A percentile compares a stretch with the other conserved stretches of the same genome.
These are phyloP conservation scores for Debaryomyces psychrophilus DNA, from an alignment of 1,139 yeast species.

Conservation along the genomic window DNA sequence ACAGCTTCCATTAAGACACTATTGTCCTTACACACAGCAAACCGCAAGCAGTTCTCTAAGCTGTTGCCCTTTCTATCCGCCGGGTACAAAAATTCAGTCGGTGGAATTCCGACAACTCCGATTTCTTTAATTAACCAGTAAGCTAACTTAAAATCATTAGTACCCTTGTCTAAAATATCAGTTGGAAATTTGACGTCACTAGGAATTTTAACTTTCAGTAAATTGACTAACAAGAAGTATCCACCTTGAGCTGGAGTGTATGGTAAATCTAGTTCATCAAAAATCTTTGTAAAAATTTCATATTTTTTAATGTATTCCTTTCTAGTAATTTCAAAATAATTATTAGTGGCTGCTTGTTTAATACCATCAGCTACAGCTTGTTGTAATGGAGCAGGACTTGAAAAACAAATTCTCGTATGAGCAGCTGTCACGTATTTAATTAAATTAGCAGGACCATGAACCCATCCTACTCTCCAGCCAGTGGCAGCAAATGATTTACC, in stretches of 20 bases:
- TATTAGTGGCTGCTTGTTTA: slow-evolving; percentile 56
- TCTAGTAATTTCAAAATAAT: slow-evolving; percentile 73
- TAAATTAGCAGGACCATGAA: slow-evolving; percentile 82
- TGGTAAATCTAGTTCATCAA: slow-evolving; percentile 85
- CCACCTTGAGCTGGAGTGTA: slow-evolving; percentile 93
- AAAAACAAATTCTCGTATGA: slow-evolving; percentile 88
- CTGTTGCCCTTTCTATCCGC: slow-evolving; percentile 65
- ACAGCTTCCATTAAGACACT: slow-evolving; percentile 79
- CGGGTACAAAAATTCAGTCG: slow-evolving; percentile 80
- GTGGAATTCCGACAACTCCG: slow-evolving; percentile 96
- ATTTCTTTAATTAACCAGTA: slow-evolving; percentile 91
- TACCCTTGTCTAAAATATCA: slow-evolving; percentile 61
- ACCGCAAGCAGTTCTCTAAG: slow-evolving; percentile 84
- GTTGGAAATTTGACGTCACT: slow-evolving; percentile 69
- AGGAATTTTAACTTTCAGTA: slow-evolving; percentile 80
- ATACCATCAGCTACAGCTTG: slow-evolving; percentile 87
- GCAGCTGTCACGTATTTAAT: slow-evolving; percentile 84
- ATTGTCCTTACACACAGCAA: slow-evolving; percentile 96
- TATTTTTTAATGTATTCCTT: slow-evolving; percentile 69
- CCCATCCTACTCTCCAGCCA: slow-evolving; percentile 98
- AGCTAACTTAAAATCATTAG: slow-evolving; percentile 84
- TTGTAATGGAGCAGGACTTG: slow-evolving; percentile 92
- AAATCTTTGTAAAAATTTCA: slow-evolving; percentile 68
- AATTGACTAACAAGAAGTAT: slow-evolving; percentile 86
- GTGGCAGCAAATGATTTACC: slow-evolving; percentile 98